Evolutionary conservation across 345 rosid genomes (phyloP), one percentile per base, ranked within the genome.

Genomic region (Populus ilicifolia): DNA sequence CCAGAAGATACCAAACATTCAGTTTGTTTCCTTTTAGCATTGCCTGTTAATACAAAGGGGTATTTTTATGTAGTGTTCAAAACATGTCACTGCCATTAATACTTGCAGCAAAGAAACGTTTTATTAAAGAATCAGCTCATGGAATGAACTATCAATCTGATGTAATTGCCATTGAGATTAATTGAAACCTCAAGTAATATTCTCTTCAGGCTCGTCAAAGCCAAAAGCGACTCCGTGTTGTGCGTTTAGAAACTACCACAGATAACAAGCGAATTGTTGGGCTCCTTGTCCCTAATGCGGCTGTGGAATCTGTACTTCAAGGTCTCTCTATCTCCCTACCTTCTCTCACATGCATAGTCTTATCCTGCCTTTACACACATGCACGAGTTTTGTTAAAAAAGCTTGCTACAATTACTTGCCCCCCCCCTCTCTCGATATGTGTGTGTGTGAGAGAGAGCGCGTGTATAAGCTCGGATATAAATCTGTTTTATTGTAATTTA

Each of bases 261-360:
- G 97, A 93, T 83, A 90, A 80, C 75, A 89, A 81, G 84, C 86
- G 97, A 38, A 92, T 90, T 71, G 99, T 95, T 72, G 99, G 99
- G 39, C 93, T 95, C 76, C 89, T 87, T 75, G 89, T 93, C 76
- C 99, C 99, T 21, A 95, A 90, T 84, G 93, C 94, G 27, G 98
- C 98, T 21, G 97, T 95, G 33, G 97, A 90, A 82, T 80, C 91
- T 23, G 99, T 95, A 35, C 92, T 95, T 64, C 93, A 93, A 93
- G 99, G 99, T 94, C 46, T 78, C 39, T 36, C 44, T 70, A 48
- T 74, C 84, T 81, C 82, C 36, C 76, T 67, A 70, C 76, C 50
- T 46, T 20, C 74, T 7, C 71, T 29, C 69, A 21, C 10, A 43
- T 43, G 5, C 61, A 29, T 29, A 43, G 44, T 14, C 54, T 0